Evolutionary conservation across 257 asterid species (phyloP), one percentile per base, ranked within the genome.

Genomic region (Eucommia ulmoides): DNA sequence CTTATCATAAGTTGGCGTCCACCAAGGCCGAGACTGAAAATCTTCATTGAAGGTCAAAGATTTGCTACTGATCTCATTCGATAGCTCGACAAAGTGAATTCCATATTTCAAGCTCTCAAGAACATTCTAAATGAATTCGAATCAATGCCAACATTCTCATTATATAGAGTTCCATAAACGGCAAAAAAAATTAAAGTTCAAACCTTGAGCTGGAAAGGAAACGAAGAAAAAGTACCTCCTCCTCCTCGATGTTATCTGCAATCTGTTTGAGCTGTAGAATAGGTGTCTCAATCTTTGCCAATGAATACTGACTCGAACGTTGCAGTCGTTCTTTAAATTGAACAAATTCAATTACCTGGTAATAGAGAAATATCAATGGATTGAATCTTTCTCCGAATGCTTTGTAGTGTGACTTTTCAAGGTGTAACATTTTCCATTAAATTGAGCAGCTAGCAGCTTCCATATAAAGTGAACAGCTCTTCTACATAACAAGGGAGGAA

Each of bases 11-110:
- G 94, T 83, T 50, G 99, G 99, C 0, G 99, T 86, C 99, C 99
- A 91, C 97, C 99, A 86, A 60, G 99, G 99, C 17, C 97, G 82
- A 61, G 79, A 72, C 59, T 74, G 74, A 72, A 79, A 54, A 67
- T 91, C 97, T 54, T 83, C 95, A 59, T 86, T 91, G 72, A 81
- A 86, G 60, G 93, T 74, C 76, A 79, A 65, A 47, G 93, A 67
- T 67, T 83, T 86, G 66, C 63, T 70, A 60, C 70, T 50, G 49
- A 81, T 81, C 73, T 83, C 87, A 70, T 78, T 75, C 63, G 95
- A 81, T 67, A 86, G 87, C 68, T 72, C 94, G 45, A 74, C 64
- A 51, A 79, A 72, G 64, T 80, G 71, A 65, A 71, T 67, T 64
- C 99, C 99, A 59, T 53, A 63, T 62, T 67, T 70, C 84, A 79